Evolutionary conservation across 2,329 filamentous ascomycete genomes (phyloP).

Genomic region (Colletotrichum higginsianum): DNA sequence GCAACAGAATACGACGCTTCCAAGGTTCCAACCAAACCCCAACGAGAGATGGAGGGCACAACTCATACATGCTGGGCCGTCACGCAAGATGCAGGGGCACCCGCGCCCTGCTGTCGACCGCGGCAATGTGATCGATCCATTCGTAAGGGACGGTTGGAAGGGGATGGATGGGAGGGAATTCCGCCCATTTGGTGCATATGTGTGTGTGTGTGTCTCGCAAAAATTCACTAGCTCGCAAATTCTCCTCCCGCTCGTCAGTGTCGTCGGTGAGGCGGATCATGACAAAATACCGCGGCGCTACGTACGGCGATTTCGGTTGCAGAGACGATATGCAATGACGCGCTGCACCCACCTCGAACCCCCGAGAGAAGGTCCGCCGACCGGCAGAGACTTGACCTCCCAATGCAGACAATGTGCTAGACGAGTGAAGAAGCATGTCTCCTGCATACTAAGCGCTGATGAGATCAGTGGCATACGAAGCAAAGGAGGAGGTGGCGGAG

Average conservation of each 20-base stretch:
- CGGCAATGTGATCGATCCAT: background rate
- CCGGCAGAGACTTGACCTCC: background rate
- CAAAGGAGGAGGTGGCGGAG: background rate
- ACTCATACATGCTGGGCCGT: background rate
- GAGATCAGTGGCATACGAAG: constrained; percentile 17
- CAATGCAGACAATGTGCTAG: background rate
- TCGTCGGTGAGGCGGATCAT: background rate
- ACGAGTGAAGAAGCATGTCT: background rate
- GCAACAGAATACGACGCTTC: background rate
- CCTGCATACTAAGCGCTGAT: constrained; percentile 2
- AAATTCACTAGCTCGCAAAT: background rate
- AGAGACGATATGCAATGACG: constrained; percentile 14
- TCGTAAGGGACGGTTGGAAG: constrained; percentile 13
- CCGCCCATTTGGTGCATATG: background rate
- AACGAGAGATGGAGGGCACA: constrained; percentile 13
- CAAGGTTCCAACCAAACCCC: background rate
- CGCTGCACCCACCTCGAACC: too few species aligned
- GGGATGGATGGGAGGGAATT: background rate
- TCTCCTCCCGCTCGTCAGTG: background rate
- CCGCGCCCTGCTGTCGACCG: constrained; percentile 2
- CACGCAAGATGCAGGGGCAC: constrained; percentile 30
- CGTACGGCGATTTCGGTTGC: background rate
- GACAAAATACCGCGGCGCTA: constrained; percentile 1
- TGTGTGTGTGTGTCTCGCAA: background rate
- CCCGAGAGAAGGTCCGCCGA: background rate